A percentile compares a stretch with the other conserved stretches of the same genome.
These are phyloP conservation scores for Monosporascus cannonballus DNA, from an alignment of 2,329 filamentous ascomycete species.

Conservation along the genomic window DNA sequence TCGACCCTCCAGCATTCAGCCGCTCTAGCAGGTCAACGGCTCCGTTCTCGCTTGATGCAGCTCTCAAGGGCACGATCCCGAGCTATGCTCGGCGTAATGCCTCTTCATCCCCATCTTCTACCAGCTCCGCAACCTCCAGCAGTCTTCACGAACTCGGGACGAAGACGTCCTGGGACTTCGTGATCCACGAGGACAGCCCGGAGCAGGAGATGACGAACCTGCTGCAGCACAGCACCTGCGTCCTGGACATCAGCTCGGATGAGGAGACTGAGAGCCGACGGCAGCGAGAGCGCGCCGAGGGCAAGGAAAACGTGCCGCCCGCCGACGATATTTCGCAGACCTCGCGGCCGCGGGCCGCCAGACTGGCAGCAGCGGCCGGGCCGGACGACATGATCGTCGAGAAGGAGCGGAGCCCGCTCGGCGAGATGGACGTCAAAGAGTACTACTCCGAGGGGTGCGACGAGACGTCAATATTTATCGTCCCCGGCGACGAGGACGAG, in stretches of 20 bases:
- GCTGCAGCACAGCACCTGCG: constrained; percentile 83
- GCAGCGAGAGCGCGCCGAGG: constrained; percentile 46
- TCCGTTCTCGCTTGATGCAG: constrained; percentile 81
- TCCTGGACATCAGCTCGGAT: constrained; percentile 84
- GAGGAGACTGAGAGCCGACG: constrained; percentile 62
- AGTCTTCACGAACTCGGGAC: constrained; percentile 39
- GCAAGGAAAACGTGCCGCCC: constrained; percentile 92
- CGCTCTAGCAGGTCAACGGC: constrained; percentile 42
- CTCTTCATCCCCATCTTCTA: constrained; percentile 18
- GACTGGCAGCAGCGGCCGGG: constrained; percentile 20
- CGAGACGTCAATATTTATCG: constrained; percentile 52
- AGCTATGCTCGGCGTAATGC: constrained; percentile 45
- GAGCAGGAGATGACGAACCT: constrained; percentile 89
- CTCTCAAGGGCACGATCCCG: constrained; percentile 69
- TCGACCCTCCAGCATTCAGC: constrained; percentile 63
- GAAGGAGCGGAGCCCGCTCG: constrained; percentile 58
- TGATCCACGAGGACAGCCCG: constrained; percentile 87
- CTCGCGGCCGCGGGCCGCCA: constrained; percentile 28
- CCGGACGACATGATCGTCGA: constrained; percentile 55
- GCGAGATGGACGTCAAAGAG: constrained; percentile 60
- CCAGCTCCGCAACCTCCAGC: constrained; percentile 23
- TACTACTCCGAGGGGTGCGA: constrained; percentile 64
- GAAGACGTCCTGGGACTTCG: constrained; percentile 77
- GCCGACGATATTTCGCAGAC: constrained; percentile 57
- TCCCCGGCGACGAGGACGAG: constrained; percentile 55